Evolutionary conservation across 2,329 filamentous ascomycete species (phyloP), one percentile per base, ranked within the genome.

Genomic region (Juglanconis sp.): DNA sequence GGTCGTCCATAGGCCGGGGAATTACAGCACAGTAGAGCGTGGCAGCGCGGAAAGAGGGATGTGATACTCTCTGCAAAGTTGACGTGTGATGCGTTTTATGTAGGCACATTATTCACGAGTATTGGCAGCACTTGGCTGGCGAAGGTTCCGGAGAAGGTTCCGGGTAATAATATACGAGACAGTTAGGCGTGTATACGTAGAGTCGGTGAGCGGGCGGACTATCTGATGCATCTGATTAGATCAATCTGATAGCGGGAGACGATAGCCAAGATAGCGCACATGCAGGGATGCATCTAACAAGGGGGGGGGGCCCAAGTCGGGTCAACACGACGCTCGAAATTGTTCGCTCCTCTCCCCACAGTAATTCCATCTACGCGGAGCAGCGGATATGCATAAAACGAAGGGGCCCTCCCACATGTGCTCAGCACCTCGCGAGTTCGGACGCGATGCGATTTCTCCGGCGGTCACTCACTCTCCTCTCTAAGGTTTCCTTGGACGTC

Each of bases 151-250:
- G 17, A 24, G 17, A 24, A 24, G 17, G 17, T 24, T 24, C 17
- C 17, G 17, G 17, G 17, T 24, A 24, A 24, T 2, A 24, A 2
- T 24, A 24, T 24, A 24, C 17, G 17, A 24, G 17, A 24, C 17
- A 24, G 17, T 24, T 24, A 24, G 17, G 17, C 17, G 17, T 2
- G 17, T 24, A 24, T 24, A 24, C 17, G 17, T 24, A 24, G 17
- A 24, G 17, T 24, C 17, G 17, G 17, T 24, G 17, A 24, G 17
- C 17, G 17, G 17, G 17, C 17, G 17, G 17, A 24, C 72, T 50
- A 70, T 73, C 60, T 55, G 56, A 59, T 62, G 31, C 49, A 62
- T 62, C 60, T 60, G 57, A 62, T 62, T 56, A 62, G 60, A 62
- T 62, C 60, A 44, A 59, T 47, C 57, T 5, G 17, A 17, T 30